phyloP scores from a whole-genome alignment of 805 yeast genomes.

The Tetrapisispora phaffii region DNA sequence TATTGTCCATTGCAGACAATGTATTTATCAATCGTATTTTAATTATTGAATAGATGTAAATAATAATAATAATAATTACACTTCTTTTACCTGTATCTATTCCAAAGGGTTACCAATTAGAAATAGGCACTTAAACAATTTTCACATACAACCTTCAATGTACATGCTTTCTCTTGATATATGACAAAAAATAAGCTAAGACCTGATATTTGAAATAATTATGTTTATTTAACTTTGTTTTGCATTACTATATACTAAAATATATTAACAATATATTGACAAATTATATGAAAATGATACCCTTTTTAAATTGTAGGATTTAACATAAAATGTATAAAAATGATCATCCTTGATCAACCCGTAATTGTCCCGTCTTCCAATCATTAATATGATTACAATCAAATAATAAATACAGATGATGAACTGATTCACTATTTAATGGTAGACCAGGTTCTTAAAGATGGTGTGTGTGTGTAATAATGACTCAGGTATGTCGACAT shows the following conservation, averaged over 20 bases:
- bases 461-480: constrained; percentile 43
- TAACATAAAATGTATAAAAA: not conserved
- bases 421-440: constrained; percentile 20
- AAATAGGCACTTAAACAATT: too few species aligned
- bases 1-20: not conserved
- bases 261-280: constrained; percentile 2
- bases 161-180: too few species aligned
- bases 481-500: constrained; percentile 28
- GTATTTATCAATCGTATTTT: not conserved
- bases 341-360: constrained; percentile 2
- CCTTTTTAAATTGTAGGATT: not conserved
- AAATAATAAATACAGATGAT: not conserved
- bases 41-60: not conserved
- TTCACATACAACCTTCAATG: too few species aligned
- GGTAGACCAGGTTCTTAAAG: constrained; percentile 46
- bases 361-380: not conserved
- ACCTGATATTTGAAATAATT: not conserved
- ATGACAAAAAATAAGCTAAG: too few species aligned
- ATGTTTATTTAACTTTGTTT: not conserved
- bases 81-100: too few species aligned
- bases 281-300: not conserved
- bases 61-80: too few species aligned
- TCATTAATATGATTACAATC: not conserved
- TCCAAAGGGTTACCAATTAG: too few species aligned
- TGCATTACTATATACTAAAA: constrained; percentile 3